Conservation (phyloP, 179 eudicot species). For the Spergularia azorica region DNA sequence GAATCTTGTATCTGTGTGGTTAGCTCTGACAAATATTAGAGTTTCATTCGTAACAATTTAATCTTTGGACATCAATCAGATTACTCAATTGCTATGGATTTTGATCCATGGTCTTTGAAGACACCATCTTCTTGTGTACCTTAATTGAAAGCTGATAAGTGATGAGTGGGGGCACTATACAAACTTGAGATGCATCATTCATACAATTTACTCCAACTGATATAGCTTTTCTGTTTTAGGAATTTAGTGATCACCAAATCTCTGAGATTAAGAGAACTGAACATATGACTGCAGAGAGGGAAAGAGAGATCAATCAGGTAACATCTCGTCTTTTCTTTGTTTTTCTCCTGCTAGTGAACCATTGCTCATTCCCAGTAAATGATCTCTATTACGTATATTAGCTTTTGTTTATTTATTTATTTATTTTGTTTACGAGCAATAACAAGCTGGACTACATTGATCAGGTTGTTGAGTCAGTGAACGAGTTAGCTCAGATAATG, state of each 20-base stretch:
- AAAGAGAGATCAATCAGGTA: conserved; percentile 90
- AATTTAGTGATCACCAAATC: conserved; percentile 71
- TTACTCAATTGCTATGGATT: background rate
- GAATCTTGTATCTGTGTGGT: conserved; percentile 1
- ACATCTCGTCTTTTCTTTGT: background rate
- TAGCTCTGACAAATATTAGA: background rate
- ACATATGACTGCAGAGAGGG: conserved; percentile 85
- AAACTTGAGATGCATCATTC: conserved; percentile 4
- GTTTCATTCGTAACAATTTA: background rate
- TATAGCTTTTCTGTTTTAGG: conserved; percentile 39
- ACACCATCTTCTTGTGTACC: background rate
- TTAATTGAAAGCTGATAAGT: background rate
- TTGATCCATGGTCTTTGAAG: conserved; percentile 6
- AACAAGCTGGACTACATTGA: conserved; percentile 13
- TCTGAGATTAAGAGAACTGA: conserved; percentile 71
- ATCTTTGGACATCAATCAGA: background rate
- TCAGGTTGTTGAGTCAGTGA: conserved; percentile 91
- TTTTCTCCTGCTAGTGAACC: background rate
- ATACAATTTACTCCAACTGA: conserved; percentile 1
- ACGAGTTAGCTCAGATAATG: conserved; percentile 97
- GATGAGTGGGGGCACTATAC: background rate
- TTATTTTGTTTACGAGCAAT: background rate
- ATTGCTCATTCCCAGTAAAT: background rate
- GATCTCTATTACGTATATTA: conserved; percentile 1
- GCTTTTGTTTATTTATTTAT: background rate